A percentile compares a stretch with the other conserved stretches of the same genome.
Conservation (phyloP, 78 protist species). For the Planoprotostelium fungivorum region DNA sequence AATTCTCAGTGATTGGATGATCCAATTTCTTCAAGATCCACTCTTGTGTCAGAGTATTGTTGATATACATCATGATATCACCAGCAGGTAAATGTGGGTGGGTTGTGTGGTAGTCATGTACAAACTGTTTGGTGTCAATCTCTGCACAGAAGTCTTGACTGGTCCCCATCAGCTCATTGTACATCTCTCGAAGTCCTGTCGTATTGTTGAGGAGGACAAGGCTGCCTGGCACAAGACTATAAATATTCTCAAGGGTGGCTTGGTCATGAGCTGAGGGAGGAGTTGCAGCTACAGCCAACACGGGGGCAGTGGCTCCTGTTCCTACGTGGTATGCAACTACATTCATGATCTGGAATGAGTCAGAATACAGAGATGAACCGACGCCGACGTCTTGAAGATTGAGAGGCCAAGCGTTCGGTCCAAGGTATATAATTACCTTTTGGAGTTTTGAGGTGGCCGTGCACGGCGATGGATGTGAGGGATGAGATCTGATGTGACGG, state of each 20-base stretch:
- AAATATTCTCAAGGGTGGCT: constrained; percentile 1
- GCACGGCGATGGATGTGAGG: too few species aligned
- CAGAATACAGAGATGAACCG: neutral
- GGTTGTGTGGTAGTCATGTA: neutral
- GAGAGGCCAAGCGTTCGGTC: neutral
- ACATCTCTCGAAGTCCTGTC: constrained; percentile 4
- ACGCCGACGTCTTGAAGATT: neutral
- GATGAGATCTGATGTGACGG: too few species aligned
- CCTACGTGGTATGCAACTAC: neutral
- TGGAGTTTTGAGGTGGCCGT: too few species aligned
- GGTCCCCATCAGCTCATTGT: neutral
- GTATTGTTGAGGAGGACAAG: constrained; percentile 1
- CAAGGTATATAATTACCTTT: too few species aligned
- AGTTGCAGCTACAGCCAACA: constrained; percentile 1
- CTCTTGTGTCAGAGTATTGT: constrained; percentile 1
- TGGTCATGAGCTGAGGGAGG: constrained; percentile 2
- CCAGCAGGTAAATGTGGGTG: neutral
- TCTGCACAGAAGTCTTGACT: neutral
- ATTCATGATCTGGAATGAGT: constrained; percentile 1
- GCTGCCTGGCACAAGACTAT: constrained; percentile 2
- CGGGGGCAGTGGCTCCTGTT: constrained; percentile 1
- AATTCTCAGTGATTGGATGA: constrained; percentile 1
- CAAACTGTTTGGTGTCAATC: neutral
- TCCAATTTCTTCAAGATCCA: neutral
- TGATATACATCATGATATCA: constrained; percentile 3